Evolutionary conservation across 2,329 filamentous ascomycete genomes (phyloP).

Genomic region (Epichloe glyceriae): DNA sequence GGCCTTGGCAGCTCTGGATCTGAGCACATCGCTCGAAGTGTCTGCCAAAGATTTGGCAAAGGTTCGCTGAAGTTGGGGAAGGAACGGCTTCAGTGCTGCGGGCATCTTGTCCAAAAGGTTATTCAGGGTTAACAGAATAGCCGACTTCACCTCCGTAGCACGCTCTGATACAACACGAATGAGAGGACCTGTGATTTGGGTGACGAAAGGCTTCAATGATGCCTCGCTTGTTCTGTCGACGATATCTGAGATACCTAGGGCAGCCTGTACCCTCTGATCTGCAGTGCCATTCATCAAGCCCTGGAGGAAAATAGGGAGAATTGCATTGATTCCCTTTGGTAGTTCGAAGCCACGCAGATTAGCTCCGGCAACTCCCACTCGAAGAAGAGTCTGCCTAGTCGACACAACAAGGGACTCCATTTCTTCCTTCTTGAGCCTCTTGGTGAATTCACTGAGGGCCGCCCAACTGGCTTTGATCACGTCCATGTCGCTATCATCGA

Average conservation of each 20-base stretch:
- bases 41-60: slow-evolving; percentile 95
- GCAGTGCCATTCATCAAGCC: slow-evolving; percentile 92
- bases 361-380: slow-evolving; percentile 76
- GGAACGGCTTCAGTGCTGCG: slow-evolving; percentile 85
- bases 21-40: slow-evolving; percentile 75
- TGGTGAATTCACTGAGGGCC: slow-evolving; percentile 76
- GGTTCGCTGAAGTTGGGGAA: slow-evolving; percentile 90
- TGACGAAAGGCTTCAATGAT: slow-evolving; percentile 86
- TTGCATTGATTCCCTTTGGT: slow-evolving; percentile 93
- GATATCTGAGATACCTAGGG: slow-evolving; percentile 88
- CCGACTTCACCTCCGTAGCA: slow-evolving; percentile 90
- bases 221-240: slow-evolving; percentile 84
- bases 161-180: slow-evolving; percentile 96
- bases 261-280: slow-evolving; percentile 84
- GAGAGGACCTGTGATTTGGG: slow-evolving; percentile 90
- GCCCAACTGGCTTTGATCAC: slow-evolving; percentile 87
- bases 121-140: slow-evolving; percentile 87
- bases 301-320: slow-evolving; percentile 93
- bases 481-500: slow-evolving; percentile 70
- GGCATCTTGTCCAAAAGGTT: slow-evolving; percentile 96
- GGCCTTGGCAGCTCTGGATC: slow-evolving; percentile 82
- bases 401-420: slow-evolving; percentile 89
- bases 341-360: slow-evolving; percentile 80
- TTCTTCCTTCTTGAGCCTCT: slow-evolving; percentile 85
- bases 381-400: slow-evolving; percentile 72